Percentiles rank a stretch among this genome's conserved stretches.
phyloP scores from a whole-genome alignment of 2,329 filamentous ascomycete genomes.

The Colletotrichum caudatum region DNA sequence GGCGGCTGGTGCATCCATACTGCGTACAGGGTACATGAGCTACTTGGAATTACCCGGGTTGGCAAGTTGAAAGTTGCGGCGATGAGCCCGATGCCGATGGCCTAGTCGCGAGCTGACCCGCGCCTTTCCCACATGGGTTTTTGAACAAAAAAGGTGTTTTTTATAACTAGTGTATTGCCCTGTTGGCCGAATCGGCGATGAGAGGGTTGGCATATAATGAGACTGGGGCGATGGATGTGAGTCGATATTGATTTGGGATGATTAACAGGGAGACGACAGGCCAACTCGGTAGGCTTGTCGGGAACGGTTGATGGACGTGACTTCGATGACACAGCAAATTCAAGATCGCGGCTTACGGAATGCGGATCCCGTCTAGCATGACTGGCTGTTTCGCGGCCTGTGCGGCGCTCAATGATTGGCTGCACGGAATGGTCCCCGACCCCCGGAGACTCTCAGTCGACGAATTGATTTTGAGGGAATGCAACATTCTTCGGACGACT shows the following conservation, averaged over 20 bases:
- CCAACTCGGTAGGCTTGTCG: slow-evolving; percentile 2
- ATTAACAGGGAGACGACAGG: background rate
- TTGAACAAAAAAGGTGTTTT: background rate
- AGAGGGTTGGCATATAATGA: background rate
- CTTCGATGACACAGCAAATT: slow-evolving; percentile 52
- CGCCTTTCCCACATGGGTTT: background rate
- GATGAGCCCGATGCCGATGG: background rate
- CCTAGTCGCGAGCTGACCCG: background rate
- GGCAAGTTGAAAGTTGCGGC: background rate
- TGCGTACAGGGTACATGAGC: too few species aligned
- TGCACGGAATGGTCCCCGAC: background rate
- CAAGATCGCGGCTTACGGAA: slow-evolving; percentile 49
- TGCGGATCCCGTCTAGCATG: background rate
- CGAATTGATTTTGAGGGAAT: slow-evolving; percentile 21
- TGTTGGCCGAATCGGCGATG: slow-evolving; percentile 31
- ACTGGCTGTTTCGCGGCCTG: slow-evolving; percentile 11
- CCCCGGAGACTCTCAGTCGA: slow-evolving; percentile 11
- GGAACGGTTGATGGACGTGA: background rate
- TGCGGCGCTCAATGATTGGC: slow-evolving; percentile 16
- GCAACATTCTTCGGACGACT: background rate
- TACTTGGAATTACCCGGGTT: too few species aligned
- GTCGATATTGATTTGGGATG: slow-evolving; percentile 14
- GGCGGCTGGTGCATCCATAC: background rate
- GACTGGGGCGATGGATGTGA: background rate
- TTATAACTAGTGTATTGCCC: background rate